Percentiles rank a stretch among this genome's conserved stretches.
Conservation (phyloP, 495 filamentous ascomycete species). For the Lophium mytilinum region DNA sequence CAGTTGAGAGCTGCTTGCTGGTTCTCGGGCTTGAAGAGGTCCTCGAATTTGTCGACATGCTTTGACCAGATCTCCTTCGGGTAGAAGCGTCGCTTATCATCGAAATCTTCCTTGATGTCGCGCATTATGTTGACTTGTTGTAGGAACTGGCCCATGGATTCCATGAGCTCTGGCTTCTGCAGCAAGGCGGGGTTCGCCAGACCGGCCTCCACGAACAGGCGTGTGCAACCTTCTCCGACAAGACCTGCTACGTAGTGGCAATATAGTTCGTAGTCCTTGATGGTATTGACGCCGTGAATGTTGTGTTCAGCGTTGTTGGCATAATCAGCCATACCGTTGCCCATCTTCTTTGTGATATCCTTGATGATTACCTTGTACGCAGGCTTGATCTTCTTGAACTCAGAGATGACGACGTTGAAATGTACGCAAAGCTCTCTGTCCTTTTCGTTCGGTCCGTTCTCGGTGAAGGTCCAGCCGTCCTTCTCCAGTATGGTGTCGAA, state of each 20-base stretch:
- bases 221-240: slow-evolving; percentile 87
- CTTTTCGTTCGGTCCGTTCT: slow-evolving; percentile 85
- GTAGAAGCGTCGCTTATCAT: slow-evolving; percentile 85
- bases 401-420: slow-evolving; percentile 76
- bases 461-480: slow-evolving; percentile 84
- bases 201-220: slow-evolving; percentile 78
- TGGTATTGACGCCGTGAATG: slow-evolving; percentile 67
- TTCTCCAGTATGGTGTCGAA: slow-evolving; percentile 70
- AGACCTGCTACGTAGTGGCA: slow-evolving; percentile 97
- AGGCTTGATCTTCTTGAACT: slow-evolving; percentile 84
- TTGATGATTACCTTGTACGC: slow-evolving; percentile 79
- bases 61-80: slow-evolving; percentile 94
- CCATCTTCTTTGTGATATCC: slow-evolving; percentile 93
- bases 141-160: slow-evolving; percentile 94
- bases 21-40: slow-evolving; percentile 78
- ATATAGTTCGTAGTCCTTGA: slow-evolving; percentile 87
- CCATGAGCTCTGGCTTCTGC: slow-evolving; percentile 68
- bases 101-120: slow-evolving; percentile 81
- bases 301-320: slow-evolving; percentile 72
- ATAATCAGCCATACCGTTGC: slow-evolving; percentile 97
- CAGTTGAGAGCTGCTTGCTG: slow-evolving; percentile 74
- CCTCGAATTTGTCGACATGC: slow-evolving; percentile 79
- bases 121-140: slow-evolving; percentile 99
- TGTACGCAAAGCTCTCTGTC: slow-evolving; percentile 85
- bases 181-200: slow-evolving; percentile 81